Conservation (phyloP, 176 grass and related monocot species). For the Carex parvula region DNA sequence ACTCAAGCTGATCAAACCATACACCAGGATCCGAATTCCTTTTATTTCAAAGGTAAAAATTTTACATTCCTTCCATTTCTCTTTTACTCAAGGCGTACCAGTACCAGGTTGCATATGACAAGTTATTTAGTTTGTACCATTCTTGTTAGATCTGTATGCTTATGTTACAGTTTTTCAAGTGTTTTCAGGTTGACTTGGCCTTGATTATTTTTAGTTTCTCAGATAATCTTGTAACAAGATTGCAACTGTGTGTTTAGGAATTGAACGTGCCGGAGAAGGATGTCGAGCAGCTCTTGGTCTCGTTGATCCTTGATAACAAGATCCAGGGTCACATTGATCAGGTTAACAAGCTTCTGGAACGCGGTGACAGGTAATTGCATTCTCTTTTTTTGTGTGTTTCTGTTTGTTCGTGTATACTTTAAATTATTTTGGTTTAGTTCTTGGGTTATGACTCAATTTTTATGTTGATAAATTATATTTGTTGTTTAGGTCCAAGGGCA, state of each 20-base stretch:
- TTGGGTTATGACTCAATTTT: not conserved
- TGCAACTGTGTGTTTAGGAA: slow-evolving; percentile 44
- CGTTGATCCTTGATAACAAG: slow-evolving; percentile 88
- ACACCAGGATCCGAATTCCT: slow-evolving; percentile 95
- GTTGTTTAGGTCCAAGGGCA: slow-evolving; percentile 74
- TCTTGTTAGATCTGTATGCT: not conserved
- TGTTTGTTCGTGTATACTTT: not conserved
- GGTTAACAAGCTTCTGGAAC: slow-evolving; percentile 90
- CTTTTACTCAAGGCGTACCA: not conserved
- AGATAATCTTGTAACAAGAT: not conserved
- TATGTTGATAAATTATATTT: slow-evolving; percentile 16
- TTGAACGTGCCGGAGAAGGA: slow-evolving; percentile 96
- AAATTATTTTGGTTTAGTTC: not conserved
- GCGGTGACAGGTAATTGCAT: slow-evolving; percentile 61
- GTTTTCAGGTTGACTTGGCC: not conserved
- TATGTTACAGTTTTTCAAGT: not conserved
- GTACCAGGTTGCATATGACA: not conserved
- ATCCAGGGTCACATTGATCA: slow-evolving; percentile 99
- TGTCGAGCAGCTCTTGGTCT: slow-evolving; percentile 94
- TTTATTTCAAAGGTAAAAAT: slow-evolving; percentile 94
- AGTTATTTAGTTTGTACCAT: not conserved
- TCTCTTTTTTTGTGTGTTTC: not conserved
- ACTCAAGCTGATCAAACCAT: slow-evolving; percentile 98
- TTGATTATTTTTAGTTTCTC: not conserved
- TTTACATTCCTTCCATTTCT: not conserved